Conservation (phyloP, 1,139 yeast genomes). For the Debaryomyces robertsiae region DNA sequence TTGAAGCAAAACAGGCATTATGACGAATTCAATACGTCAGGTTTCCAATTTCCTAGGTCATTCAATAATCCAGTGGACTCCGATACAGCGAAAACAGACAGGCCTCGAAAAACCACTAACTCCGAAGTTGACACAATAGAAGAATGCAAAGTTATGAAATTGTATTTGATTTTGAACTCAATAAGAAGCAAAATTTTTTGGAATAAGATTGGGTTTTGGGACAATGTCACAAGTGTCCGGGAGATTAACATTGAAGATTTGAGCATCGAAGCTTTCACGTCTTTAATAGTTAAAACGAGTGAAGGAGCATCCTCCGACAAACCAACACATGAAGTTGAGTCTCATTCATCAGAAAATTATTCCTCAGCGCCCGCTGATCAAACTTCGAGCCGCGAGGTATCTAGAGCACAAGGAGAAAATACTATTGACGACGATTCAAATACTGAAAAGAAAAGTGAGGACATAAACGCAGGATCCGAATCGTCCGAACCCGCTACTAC, state of each 20-base stretch:
- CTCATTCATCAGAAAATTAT: neutral
- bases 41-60: constrained; percentile 27
- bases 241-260: constrained; percentile 35
- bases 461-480: neutral
- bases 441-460: neutral
- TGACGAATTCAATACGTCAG: constrained; percentile 25
- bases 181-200: constrained; percentile 62
- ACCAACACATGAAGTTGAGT: neutral
- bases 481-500: neutral
- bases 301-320: neutral
- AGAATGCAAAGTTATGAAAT: constrained; percentile 29
- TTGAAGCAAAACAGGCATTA: constrained; percentile 26
- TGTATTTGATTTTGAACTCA: constrained; percentile 30
- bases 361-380: neutral
- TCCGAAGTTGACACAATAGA: constrained; percentile 21
- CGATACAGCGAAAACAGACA: constrained; percentile 10
- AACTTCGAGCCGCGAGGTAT: too few relatives aligned
- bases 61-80: constrained; percentile 5
- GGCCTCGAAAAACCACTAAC: constrained; percentile 46
- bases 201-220: constrained; percentile 80
- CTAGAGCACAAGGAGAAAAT: too few relatives aligned
- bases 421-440: too few relatives aligned
- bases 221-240: constrained; percentile 35
- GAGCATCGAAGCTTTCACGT: constrained; percentile 25
- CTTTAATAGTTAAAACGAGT: constrained; percentile 1